Percentiles rank a stretch among this genome's conserved stretches.
These are phyloP conservation scores for Tricholoma sp. DNA, from an alignment of 768 basidiomycete species.

Conservation along the genomic window DNA sequence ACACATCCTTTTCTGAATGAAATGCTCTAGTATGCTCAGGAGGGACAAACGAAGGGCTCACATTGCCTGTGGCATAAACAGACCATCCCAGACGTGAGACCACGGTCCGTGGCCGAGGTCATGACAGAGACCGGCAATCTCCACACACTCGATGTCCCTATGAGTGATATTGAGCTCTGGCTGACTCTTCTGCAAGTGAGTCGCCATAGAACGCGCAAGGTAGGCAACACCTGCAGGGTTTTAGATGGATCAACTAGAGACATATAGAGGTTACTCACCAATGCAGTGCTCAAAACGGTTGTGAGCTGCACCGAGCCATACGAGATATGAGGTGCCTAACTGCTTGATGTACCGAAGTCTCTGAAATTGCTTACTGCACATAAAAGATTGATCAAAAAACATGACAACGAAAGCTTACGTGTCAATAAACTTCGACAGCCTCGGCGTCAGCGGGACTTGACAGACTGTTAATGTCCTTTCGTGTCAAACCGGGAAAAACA, in stretches of 20 bases:
- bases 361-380: constrained; percentile 64
- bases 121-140: constrained; percentile 78
- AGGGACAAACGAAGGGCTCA: constrained; percentile 27
- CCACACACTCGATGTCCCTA: constrained; percentile 71
- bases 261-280: constrained; percentile 36
- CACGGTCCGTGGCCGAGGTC: constrained; percentile 86
- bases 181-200: constrained; percentile 52
- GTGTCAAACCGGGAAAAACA: constrained; percentile 14
- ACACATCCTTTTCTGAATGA: constrained; percentile 35
- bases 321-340: constrained; percentile 69
- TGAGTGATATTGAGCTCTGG: constrained; percentile 60
- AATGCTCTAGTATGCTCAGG: not conserved
- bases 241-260: not conserved
- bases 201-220: constrained; percentile 61
- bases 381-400: constrained; percentile 2
- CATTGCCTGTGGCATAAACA: constrained; percentile 67
- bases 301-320: constrained; percentile 77
- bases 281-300: constrained; percentile 82
- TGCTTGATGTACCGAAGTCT: constrained; percentile 75
- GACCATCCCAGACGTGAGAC: constrained; percentile 78
- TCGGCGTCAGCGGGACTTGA: constrained; percentile 32
- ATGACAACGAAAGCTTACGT: constrained; percentile 42
- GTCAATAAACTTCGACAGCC: constrained; percentile 51
- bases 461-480: not conserved
- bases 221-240: constrained; percentile 61